phyloP scores from a whole-genome alignment of 1,139 yeast genomes.

The Pichia sp. region DNA sequence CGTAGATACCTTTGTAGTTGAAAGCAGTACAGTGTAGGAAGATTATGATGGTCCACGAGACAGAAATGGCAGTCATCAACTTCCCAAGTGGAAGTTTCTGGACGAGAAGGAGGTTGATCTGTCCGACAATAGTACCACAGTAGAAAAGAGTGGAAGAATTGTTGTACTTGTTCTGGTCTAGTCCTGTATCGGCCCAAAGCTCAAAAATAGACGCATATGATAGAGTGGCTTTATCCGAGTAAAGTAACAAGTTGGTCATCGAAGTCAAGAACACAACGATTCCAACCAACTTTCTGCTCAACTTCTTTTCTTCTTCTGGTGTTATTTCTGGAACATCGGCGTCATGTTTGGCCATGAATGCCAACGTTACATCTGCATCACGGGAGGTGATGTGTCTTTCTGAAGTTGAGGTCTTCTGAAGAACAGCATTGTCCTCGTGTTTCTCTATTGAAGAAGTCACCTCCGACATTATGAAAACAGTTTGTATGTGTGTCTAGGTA shows the following conservation, averaged over 20 bases:
- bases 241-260: slow-evolving; percentile 34
- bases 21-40: slow-evolving; percentile 33
- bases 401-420: slow-evolving; percentile 25
- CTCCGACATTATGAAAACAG: neutral
- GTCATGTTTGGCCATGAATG: slow-evolving; percentile 32
- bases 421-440: neutral
- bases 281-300: slow-evolving; percentile 30
- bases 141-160: slow-evolving; percentile 42
- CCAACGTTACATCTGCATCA: slow-evolving; percentile 36
- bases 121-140: slow-evolving; percentile 40
- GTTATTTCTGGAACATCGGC: slow-evolving; percentile 29
- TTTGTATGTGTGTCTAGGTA: neutral
- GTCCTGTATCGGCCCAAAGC: slow-evolving; percentile 41
- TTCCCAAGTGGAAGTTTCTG: slow-evolving; percentile 36
- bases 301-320: slow-evolving; percentile 31
- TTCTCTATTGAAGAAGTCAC: neutral
- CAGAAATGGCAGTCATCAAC: slow-evolving; percentile 28
- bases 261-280: slow-evolving; percentile 33
- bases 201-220: slow-evolving; percentile 45
- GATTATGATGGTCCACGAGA: slow-evolving; percentile 33
- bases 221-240: slow-evolving; percentile 43
- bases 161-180: slow-evolving; percentile 34
- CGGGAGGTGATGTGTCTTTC: slow-evolving; percentile 18
- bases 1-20: slow-evolving; percentile 34
- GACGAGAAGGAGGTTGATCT: slow-evolving; percentile 28